Conservation (phyloP, 192 early-diverging fungal genomes). For the Umbelopsis isabellina region DNA sequence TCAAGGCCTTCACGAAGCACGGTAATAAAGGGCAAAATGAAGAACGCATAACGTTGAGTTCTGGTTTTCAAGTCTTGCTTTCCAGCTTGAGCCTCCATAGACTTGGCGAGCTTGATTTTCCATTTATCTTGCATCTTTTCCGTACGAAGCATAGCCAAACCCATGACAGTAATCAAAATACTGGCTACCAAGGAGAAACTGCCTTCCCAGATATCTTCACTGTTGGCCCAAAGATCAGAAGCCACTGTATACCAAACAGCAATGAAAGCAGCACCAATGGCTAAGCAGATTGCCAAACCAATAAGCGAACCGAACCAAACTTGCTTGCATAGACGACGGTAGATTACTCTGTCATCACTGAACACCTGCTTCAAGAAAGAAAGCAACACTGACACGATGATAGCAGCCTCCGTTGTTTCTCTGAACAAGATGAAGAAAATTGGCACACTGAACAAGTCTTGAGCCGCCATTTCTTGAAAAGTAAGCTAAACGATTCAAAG, state of each 20-base stretch:
- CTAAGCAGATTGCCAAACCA: constrained; percentile 69
- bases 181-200: constrained; percentile 78
- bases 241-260: constrained; percentile 71
- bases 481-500: background rate
- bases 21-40: constrained; percentile 83
- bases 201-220: constrained; percentile 89
- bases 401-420: constrained; percentile 84
- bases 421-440: constrained; percentile 81
- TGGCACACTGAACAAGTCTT: constrained; percentile 65
- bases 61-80: background rate
- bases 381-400: constrained; percentile 87
- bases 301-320: constrained; percentile 77
- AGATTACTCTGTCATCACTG: constrained; percentile 47
- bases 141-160: constrained; percentile 77
- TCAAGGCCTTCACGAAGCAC: constrained; percentile 89
- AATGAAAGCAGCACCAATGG: constrained; percentile 80
- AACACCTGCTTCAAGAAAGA: constrained; percentile 76
- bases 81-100: constrained; percentile 28
- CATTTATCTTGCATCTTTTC: constrained; percentile 77
- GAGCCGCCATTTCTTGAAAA: constrained; percentile 16
- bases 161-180: constrained; percentile 82
- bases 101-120: constrained; percentile 42
- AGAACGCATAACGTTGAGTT: constrained; percentile 63
- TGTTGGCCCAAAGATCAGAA: constrained; percentile 58
- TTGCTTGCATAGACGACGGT: constrained; percentile 61